Evolutionary conservation across 306 rosid genomes (phyloP), one percentile per base, ranked within the genome.

Genomic region (Delonix regia): DNA sequence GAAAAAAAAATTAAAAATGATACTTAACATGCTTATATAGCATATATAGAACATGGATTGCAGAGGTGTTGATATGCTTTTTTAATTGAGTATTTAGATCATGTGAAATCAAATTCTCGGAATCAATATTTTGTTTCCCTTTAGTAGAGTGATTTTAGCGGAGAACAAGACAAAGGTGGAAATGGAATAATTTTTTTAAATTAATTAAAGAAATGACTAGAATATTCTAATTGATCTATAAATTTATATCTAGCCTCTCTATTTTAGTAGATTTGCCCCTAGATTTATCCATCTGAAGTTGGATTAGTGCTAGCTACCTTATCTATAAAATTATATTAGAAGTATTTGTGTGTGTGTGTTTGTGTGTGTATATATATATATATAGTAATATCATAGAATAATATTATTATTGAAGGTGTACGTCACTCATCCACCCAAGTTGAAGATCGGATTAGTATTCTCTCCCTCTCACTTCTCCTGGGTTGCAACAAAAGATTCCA

Each of bases 341-440:
- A 73, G 71, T n/a, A n/a, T n/a, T n/a, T n/a, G n/a, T n/a, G n/a
- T n/a, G n/a, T n/a, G n/a, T n/a, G n/a, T n/a, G n/a, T n/a, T n/a
- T n/a, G n/a, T n/a, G n/a, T n/a, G n/a, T n/a, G n/a, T n/a, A n/a
- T n/a, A n/a, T n/a, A n/a, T n/a, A 34, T 49, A 49, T 71, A 47
- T 15, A 36, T 38, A 48, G 66, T 69, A 72, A 33, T 36, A 36
- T 4, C n/a, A 62, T 3, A 19, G 33, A 21, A 68, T 9, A 0
- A 21, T 18, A 39, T 21, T 44, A 44, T 41, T 68, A 73, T 41
- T 75, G 76, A 66, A 79, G 71, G 45, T 16, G 12, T 44, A 77
- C 81, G 85, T 88, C 88, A 76, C 71, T 44, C 16, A 75, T 57
- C 86, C 87, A 84, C 86, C 74, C 60, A 71, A 80, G 71, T 73